Base-by-base conservation (phyloP, 805 yeast species). In the Yamadazyma philogaea region DNA sequence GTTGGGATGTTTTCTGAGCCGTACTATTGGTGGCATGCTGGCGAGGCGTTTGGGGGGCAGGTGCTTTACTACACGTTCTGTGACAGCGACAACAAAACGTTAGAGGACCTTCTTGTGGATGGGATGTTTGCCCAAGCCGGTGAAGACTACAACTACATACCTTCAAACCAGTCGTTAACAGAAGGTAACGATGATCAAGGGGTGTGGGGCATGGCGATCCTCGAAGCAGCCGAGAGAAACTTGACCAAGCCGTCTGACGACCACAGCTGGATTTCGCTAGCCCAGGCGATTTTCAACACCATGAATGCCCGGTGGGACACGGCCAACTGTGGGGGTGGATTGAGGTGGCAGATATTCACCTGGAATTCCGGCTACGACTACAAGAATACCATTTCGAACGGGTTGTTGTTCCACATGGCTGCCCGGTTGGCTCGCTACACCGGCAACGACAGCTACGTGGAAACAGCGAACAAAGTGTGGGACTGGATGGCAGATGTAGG, bases 301-400 rank as follows among this genome's bases (percentile, higher is more conserved):
- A 90, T 91, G 96, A 81, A 86, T 30, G 66, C 72, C 22, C 77
- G 97, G 61, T 91, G 98, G 99, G 96, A 90, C 61, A 51, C 60
- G 6, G 59, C 53, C 3, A 56, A 70, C 42, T 91, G 99, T 67
- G 77, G 73, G 34, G 98, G 99, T 45, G 98, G 99, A 1, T 67
- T 91, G 47, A 75, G 97, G 64, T 91, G 98, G 98, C 98, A 91
- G 70, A 91, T 91, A 55, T 91, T 83, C 68, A 75, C 82, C 44
- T 90, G 96, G 96, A 91, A 91, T 61, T 75, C 87, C 5, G 99
- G 98, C 47, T 91, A 89, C 61, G 85, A 87, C 61, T 91, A 91
- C 65, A 91, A 91, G 63, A 91, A 91, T 61, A 70, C 96, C 28
- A 87, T 90, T 45, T 75, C 95, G n/a, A 90, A 87, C 61, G 97